Percentiles rank a stretch among this genome's conserved stretches.
These are phyloP conservation scores for Neoboletus subvelutipes DNA, from an alignment of 768 basidiomycete genomes.

Conservation along the genomic window DNA sequence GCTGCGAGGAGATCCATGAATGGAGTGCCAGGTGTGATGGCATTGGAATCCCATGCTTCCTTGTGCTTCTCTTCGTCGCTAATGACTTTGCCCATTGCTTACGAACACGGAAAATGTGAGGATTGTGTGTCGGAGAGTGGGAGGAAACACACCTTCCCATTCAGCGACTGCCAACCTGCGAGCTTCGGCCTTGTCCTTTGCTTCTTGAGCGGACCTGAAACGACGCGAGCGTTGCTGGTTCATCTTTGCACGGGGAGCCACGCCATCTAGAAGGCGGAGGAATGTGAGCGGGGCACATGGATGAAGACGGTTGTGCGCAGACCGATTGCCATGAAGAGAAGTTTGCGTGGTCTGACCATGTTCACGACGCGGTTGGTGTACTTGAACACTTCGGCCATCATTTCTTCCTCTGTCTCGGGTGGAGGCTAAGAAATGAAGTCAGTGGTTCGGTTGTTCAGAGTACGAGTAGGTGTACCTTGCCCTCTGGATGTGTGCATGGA, in stretches of 20 bases:
- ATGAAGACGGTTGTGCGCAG: conserved; percentile 24
- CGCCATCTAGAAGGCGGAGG: conserved; percentile 66
- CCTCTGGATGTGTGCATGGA: conserved; percentile 99
- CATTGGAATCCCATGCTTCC: conserved; percentile 95
- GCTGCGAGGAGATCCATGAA: conserved; percentile 93
- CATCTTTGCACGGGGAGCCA: conserved; percentile 99
- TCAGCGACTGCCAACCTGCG: conserved; percentile 76
- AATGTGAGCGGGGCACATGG: conserved; percentile 1
- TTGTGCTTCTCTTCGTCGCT: conserved; percentile 82
- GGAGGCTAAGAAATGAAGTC: conserved; percentile 58
- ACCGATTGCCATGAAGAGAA: conserved; percentile 99
- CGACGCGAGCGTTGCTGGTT: conserved; percentile 98
- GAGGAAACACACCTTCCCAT: conserved; percentile 68
- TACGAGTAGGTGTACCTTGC: conserved; percentile 54
- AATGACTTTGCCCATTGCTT: conserved; percentile 90
- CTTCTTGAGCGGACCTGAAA: conserved; percentile 93
- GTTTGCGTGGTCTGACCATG: conserved; percentile 92
- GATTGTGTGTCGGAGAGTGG: background rate
- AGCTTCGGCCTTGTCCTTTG: conserved; percentile 89
- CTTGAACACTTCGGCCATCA: conserved; percentile 97
- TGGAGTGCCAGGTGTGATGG: conserved; percentile 97
- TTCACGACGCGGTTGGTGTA: conserved; percentile 98
- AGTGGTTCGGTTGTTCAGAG: background rate
- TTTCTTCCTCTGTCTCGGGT: conserved; percentile 96
- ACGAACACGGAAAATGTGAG: background rate